Percentiles rank a stretch among this genome's conserved stretches.
Conservation (phyloP, 179 eudicot genomes). For the Kewa caespitosa region DNA sequence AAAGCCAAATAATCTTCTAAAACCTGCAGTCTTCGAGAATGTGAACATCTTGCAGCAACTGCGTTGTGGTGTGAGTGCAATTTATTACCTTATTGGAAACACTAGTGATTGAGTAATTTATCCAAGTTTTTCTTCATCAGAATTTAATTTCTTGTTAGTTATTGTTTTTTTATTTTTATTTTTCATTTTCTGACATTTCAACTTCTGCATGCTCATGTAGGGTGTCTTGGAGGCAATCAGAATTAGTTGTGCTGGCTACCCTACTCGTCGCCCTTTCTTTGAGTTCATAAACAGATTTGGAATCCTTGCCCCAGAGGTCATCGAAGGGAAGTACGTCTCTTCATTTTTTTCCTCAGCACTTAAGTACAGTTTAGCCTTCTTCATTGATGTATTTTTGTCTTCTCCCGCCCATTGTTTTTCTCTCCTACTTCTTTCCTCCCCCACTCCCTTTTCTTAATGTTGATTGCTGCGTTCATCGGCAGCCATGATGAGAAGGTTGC, state of each 20-base stretch:
- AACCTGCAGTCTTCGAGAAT: constrained; percentile 91
- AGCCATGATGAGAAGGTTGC: constrained; percentile 84
- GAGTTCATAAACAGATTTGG: constrained; percentile 95
- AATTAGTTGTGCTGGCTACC: constrained; percentile 97
- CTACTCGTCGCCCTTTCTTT: constrained; percentile 95
- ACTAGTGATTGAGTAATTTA: background rate
- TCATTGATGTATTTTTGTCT: background rate
- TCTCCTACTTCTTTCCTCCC: background rate
- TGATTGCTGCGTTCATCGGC: constrained; percentile 27
- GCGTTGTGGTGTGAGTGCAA: constrained; percentile 94
- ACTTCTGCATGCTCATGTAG: constrained; percentile 35
- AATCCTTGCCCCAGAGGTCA: constrained; percentile 78
- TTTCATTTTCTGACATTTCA: constrained; percentile 9
- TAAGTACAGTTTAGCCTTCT: background rate
- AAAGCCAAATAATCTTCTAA: constrained; percentile 89
- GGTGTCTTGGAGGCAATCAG: constrained; percentile 98
- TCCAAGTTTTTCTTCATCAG: constrained; percentile 2
- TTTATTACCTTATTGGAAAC: constrained; percentile 9
- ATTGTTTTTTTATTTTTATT: no score
- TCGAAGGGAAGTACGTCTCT: constrained; percentile 59
- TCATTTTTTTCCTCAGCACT: constrained; percentile 21
- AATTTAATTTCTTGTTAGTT: background rate
- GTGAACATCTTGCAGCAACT: constrained; percentile 85
- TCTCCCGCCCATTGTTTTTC: background rate
- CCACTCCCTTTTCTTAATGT: background rate